phyloP scores from a whole-genome alignment of 2,329 filamentous ascomycete species.

The Pseudogymnoascus sp. region DNA sequence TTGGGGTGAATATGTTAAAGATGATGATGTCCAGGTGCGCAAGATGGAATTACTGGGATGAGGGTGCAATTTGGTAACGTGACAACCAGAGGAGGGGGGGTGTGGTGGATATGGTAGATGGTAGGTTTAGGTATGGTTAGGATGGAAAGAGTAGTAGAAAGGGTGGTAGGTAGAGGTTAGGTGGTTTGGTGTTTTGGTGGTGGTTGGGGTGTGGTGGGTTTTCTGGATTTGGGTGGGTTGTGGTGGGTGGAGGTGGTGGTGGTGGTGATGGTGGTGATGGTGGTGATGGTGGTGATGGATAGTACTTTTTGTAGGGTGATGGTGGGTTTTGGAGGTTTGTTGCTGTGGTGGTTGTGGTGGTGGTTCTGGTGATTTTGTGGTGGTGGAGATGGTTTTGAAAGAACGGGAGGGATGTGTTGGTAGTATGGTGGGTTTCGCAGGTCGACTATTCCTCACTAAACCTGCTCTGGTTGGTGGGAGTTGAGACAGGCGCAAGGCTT shows the following conservation, averaged over 20 bases:
- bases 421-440: neutral
- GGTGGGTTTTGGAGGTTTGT: neutral
- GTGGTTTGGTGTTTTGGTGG: constrained; percentile 18
- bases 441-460: constrained; percentile 4
- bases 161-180: neutral
- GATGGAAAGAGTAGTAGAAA: constrained; percentile 13
- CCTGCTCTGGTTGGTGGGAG: neutral
- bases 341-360: neutral
- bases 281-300: too few relatives aligned
- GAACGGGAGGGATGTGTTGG: constrained; percentile 4
- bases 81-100: neutral
- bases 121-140: constrained; percentile 11
- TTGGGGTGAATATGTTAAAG: neutral
- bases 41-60: constrained; percentile 9
- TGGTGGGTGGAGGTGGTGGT: constrained; percentile 3
- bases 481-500: constrained; percentile 3
- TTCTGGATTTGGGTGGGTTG: neutral
- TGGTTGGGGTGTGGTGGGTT: constrained; percentile 13
- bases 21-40: constrained; percentile 7
- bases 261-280: neutral
- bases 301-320: neutral
- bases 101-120: neutral
- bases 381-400: constrained; percentile 9
- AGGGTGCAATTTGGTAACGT: constrained; percentile 13
- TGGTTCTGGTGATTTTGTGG: neutral